phyloP scores from a whole-genome alignment of 805 yeast genomes.

The Barnettozyma californica region DNA sequence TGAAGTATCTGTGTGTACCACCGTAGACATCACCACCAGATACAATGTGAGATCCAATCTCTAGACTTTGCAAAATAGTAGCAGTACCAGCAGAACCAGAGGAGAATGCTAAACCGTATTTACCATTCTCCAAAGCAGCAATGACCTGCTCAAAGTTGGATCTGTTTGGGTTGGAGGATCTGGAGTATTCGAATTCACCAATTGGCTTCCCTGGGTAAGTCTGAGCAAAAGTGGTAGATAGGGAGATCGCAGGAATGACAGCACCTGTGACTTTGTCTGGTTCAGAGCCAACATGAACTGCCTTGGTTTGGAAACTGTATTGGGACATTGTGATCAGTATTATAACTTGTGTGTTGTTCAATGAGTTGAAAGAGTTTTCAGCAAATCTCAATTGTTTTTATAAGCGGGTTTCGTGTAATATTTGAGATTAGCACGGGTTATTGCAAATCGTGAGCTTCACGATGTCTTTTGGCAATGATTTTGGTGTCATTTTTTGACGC shows the following conservation, averaged over 20 bases:
- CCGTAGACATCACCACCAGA: slow-evolving; percentile 87
- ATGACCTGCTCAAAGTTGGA: slow-evolving; percentile 72
- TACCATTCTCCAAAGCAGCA: slow-evolving; percentile 74
- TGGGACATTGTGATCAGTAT: slow-evolving; percentile 15
- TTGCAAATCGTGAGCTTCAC: slow-evolving; percentile 1
- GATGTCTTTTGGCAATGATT: background rate
- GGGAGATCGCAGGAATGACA: slow-evolving; percentile 77
- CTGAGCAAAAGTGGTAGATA: slow-evolving; percentile 84
- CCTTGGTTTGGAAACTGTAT: slow-evolving; percentile 64
- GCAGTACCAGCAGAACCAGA: slow-evolving; percentile 90
- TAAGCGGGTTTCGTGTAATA: background rate
- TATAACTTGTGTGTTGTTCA: background rate
- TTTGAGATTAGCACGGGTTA: slow-evolving; percentile 2
- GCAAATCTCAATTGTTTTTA: background rate
- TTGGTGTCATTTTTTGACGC: slow-evolving; percentile 2
- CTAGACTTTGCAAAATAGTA: slow-evolving; percentile 64
- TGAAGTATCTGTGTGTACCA: slow-evolving; percentile 87
- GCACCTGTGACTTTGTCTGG: slow-evolving; percentile 77
- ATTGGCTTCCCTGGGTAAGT: slow-evolving; percentile 70
- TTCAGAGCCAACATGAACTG: slow-evolving; percentile 78
- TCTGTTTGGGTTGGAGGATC: slow-evolving; percentile 86
- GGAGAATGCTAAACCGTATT: slow-evolving; percentile 68
- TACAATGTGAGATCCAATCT: slow-evolving; percentile 66
- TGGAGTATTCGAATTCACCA: slow-evolving; percentile 76
- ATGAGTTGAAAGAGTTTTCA: background rate